Evolutionary conservation across 306 rosid species (phyloP).

Genomic region (Rosa lucieae): DNA sequence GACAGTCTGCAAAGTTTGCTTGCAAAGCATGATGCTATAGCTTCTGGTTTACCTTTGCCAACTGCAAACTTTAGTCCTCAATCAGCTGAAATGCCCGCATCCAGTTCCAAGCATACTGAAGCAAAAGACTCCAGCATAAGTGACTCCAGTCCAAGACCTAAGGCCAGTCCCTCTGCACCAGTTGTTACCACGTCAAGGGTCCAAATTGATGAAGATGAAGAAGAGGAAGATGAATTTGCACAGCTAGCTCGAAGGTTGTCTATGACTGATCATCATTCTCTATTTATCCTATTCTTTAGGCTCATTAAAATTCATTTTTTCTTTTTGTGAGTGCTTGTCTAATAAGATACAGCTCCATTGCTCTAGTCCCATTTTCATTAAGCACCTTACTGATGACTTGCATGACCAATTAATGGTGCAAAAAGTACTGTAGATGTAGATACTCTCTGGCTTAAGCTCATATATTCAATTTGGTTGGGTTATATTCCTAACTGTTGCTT

Average conservation of each 20-base stretch:
- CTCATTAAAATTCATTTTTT: not conserved
- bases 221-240: conserved; percentile 92
- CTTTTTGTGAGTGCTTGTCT: not conserved
- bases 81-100: conserved; percentile 38
- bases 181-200: conserved; percentile 32
- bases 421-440: not conserved
- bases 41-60: conserved; percentile 74
- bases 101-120: conserved; percentile 49
- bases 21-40: conserved; percentile 87
- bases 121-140: conserved; percentile 39
- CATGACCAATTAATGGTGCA: not conserved
- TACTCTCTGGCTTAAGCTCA: not conserved
- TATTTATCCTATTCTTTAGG: not conserved
- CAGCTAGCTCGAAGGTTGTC: conserved; percentile 89
- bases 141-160: conserved; percentile 45
- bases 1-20: conserved; percentile 81
- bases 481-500: conserved; percentile 26
- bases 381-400: not conserved
- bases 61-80: conserved; percentile 44
- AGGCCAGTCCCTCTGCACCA: conserved; percentile 37
- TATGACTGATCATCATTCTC: conserved; percentile 3
- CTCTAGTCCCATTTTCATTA: not conserved
- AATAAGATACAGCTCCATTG: not conserved
- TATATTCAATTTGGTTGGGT: not conserved
- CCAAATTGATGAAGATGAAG: conserved; percentile 69